A percentile compares a stretch with the other conserved stretches of the same genome.
Evolutionary conservation across 495 filamentous ascomycete genomes (phyloP).

Genomic region (Penicillium arizonense): DNA sequence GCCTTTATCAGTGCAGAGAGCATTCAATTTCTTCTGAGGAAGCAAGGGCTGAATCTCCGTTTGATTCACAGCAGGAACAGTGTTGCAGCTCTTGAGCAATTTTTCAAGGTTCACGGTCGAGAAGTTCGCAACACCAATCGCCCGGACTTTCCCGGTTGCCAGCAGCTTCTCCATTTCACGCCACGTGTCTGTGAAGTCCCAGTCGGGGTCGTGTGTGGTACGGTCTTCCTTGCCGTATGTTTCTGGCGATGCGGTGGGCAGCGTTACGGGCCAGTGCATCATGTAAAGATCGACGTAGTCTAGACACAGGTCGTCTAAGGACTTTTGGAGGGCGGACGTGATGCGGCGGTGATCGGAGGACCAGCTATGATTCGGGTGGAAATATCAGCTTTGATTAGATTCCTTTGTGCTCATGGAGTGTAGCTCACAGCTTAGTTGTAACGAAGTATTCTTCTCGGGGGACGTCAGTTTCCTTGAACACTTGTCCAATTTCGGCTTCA

Average conservation of each 20-base stretch:
- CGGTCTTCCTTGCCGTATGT: constrained; percentile 38
- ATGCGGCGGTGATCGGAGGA: constrained; percentile 43
- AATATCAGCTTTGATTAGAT: constrained; percentile 27
- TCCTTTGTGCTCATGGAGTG: constrained; percentile 22
- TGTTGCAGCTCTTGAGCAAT: constrained; percentile 43
- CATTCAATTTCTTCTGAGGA: constrained; percentile 54
- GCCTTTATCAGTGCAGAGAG: constrained; percentile 47
- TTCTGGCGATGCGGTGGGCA: constrained; percentile 43
- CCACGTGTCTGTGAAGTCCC: constrained; percentile 44
- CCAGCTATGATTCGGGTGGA: constrained; percentile 11
- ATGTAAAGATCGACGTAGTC: constrained; percentile 66
- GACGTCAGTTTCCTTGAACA: constrained; percentile 48
- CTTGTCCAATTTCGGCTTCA: constrained; percentile 48
- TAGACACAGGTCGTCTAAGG: constrained; percentile 55
- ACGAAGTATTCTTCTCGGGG: constrained; percentile 56
- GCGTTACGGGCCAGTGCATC: constrained; percentile 64
- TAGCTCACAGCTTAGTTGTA: constrained; percentile 56
- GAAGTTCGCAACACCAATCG: constrained; percentile 59
- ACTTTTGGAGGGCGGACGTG: constrained; percentile 52
- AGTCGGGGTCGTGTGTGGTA: constrained; percentile 38
- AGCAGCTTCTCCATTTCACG: constrained; percentile 57
- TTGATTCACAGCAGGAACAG: constrained; percentile 62
- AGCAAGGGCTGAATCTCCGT: constrained; percentile 56
- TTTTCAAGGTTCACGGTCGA: constrained; percentile 41
- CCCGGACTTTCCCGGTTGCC: constrained; percentile 51